Evolutionary conservation across 345 rosid species (phyloP), one percentile per base, ranked within the genome.

Genomic region (Psidium guajava): DNA sequence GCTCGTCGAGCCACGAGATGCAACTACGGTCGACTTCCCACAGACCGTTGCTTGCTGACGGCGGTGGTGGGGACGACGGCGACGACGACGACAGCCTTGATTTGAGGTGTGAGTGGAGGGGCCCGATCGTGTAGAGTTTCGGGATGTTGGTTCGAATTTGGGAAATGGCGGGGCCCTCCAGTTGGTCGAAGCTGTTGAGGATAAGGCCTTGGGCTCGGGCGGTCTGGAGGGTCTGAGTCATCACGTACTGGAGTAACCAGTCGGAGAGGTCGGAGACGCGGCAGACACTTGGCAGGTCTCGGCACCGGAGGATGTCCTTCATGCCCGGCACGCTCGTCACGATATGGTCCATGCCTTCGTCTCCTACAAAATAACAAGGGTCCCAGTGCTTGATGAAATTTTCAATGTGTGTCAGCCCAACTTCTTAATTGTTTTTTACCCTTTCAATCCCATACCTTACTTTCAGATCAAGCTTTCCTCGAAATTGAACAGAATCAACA

Each of bases 181-280:
- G 91, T 82, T 93, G 95, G 83, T 93, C 93, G 27, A 93, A 89
- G 1, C 95, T 93, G 94, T 95, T 92, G 74, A 96, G 88, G 56
- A 96, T 92, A 9, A 96, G 84, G n/a, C 88, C 97, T 32, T 84
- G 85, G 14, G 91, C 92, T 74, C 36, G 52, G 3, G 88, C 50
- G 87, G 88, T 86, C 73, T 20, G 82, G 83, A 81, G 82, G 8
- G 95, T 89, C 87, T 87, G 86, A 15, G 82, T 85, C 8, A 58
- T 83, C 2, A 89, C 5, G 14, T 83, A 25, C 52, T 88, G 90
- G 11, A 87, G 81, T 12, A 1, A 1, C 2, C 87, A 83, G n/a
- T 90, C 85, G 1, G 59, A 53, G 15, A 87, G 5, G 69, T 92
- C 91, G 9, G 52, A 50, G 0, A 22, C 87, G 64, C 92, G 86